Base-by-base conservation (phyloP, 768 basidiomycete genomes). In the Auriscalpium microsporum region DNA sequence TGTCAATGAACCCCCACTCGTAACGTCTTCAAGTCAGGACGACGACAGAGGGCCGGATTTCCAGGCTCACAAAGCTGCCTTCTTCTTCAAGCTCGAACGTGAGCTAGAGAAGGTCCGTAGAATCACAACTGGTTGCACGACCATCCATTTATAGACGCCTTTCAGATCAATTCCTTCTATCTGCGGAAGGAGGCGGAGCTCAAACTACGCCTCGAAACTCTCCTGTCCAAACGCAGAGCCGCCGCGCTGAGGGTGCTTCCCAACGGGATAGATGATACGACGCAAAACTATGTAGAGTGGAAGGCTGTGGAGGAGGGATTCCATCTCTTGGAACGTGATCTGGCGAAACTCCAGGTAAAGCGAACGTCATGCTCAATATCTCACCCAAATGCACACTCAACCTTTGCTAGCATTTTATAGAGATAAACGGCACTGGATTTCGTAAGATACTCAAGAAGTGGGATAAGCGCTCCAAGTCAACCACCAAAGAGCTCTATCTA, bases 371-470 rank as follows among this genome's bases (percentile, higher is more conserved):
- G 46, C 48, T 33, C 49, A 9, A 50, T 50, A 52, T 48, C 47
- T 49, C 56, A 50, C 53, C 57, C 55, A 34, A n/a, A 52, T 59
- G 55, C 61, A 61, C 52, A 62, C 35, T 2, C 36, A 45, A 11
- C 47, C 35, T 47, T 47, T 7, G 7, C 7, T 55, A 94, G 93
- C 89, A 93, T 80, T 99, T 94, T 65, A 84, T 99, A 59, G 96
- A 98, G 71, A 88, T 96, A 65, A 99, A 98, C 67, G 96, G 89
- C 7, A 92, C 86, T 10, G 96, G 94, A 4, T 98, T 98, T 69
- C 82, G 94, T 46, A 98, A 98, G 69, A 97, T 98, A 48, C 71
- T 97, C 58, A 98, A 99, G 67, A 99, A 99, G 68, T 99, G 92
- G 79, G 96, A 98, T 72, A 99, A 98, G 71, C 82, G 92, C 48